phyloP scores from a whole-genome alignment of 352 stramenopile genomes.

The Phytophthora cajani region DNA sequence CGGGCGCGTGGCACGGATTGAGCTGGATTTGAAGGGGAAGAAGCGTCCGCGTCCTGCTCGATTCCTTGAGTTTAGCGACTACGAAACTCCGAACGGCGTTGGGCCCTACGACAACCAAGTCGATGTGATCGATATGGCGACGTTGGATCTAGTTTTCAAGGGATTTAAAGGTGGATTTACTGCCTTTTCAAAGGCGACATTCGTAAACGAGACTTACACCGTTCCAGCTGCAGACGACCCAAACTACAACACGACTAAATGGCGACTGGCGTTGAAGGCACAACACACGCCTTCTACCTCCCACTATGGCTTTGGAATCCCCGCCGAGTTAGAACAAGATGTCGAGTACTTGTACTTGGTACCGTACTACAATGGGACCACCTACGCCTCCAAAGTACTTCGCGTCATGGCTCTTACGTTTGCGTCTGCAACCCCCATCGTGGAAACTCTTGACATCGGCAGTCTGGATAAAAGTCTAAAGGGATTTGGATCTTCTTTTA shows the following conservation, averaged over 20 bases:
- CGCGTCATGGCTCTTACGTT: constrained; percentile 69
- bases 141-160: constrained; percentile 52
- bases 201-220: constrained; percentile 73
- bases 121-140: constrained; percentile 59
- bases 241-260: constrained; percentile 52
- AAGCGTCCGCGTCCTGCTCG: constrained; percentile 75
- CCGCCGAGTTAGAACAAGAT: constrained; percentile 40
- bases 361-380: constrained; percentile 67
- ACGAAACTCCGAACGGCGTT: constrained; percentile 67
- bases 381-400: constrained; percentile 59
- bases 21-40: constrained; percentile 78
- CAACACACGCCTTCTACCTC: constrained; percentile 53
- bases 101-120: constrained; percentile 72
- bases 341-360: constrained; percentile 78
- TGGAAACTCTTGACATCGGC: constrained; percentile 65
- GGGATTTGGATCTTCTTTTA: constrained; percentile 70
- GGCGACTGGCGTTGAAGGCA: constrained; percentile 57
- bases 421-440: constrained; percentile 43
- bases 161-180: constrained; percentile 75
- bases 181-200: constrained; percentile 52
- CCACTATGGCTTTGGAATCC: constrained; percentile 45
- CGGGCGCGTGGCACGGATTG: constrained; percentile 62
- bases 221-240: constrained; percentile 53
- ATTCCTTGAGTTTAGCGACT: constrained; percentile 85
- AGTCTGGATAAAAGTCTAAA: constrained; percentile 46